Evolutionary conservation across 2,329 filamentous ascomycete species (phyloP).

Genomic region (Rutstroemia sydowiana): DNA sequence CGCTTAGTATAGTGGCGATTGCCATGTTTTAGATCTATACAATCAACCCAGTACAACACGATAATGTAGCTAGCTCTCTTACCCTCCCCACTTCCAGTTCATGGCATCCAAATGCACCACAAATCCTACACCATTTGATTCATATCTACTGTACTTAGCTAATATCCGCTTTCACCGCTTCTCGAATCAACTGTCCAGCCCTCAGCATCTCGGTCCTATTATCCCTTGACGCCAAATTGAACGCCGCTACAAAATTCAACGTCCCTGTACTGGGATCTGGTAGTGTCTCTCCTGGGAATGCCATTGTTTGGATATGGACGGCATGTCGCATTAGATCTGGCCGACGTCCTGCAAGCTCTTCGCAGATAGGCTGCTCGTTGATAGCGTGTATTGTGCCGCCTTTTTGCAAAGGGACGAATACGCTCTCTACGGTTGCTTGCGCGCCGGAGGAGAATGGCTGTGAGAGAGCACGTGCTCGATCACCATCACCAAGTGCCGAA

Average conservation of each 20-base stretch:
- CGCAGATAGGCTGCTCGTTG: not conserved
- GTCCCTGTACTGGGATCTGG: not conserved
- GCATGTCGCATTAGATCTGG: not conserved
- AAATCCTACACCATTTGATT: too few species aligned
- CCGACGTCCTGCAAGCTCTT: not conserved
- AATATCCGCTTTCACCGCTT: not conserved
- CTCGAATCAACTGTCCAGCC: not conserved
- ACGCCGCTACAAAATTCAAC: not conserved
- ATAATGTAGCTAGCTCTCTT: too few species aligned
- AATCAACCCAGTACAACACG: too few species aligned
- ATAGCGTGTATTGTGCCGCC: not conserved
- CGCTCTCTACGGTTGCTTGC: conserved; percentile 11
- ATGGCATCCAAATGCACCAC: too few species aligned
- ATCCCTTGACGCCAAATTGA: not conserved
- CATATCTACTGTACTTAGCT: too few species aligned
- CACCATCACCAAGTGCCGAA: conserved; percentile 14
- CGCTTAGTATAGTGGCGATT: too few species aligned
- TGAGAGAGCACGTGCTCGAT: conserved; percentile 18
- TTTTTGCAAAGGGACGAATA: conserved; percentile 2
- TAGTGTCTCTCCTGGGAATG: not conserved
- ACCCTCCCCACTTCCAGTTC: too few species aligned
- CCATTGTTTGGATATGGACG: not conserved
- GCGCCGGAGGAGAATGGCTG: conserved; percentile 16
- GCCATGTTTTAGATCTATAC: too few species aligned
- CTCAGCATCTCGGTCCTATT: not conserved